These are phyloP conservation scores for Corymbia maculata DNA, from an alignment of 345 rosid species.

Conservation along the genomic window DNA sequence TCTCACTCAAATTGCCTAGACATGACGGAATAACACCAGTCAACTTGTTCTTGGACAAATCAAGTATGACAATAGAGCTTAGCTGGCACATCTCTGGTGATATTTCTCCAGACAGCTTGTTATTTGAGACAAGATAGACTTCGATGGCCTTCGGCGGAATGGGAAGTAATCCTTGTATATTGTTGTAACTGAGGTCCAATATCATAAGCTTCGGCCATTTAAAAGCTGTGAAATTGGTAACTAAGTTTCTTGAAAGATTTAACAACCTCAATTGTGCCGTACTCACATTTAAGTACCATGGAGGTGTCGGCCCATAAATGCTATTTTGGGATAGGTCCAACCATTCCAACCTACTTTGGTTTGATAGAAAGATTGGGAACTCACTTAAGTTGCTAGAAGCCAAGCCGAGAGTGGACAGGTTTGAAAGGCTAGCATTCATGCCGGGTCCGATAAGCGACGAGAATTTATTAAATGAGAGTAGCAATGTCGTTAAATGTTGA, in stretches of 20 bases:
- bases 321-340: constrained; percentile 4
- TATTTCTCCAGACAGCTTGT: not conserved
- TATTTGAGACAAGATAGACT: not conserved
- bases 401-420: not conserved
- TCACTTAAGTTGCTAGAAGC: constrained; percentile 7
- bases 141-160: not conserved
- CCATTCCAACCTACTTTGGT: not conserved
- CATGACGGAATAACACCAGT: not conserved
- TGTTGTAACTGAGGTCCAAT: not conserved
- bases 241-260: not conserved
- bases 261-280: not conserved
- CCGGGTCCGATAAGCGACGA: not conserved
- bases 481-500: not conserved
- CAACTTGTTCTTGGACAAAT: not conserved
- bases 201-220: not conserved
- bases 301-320: constrained; percentile 3
- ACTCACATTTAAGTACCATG: not conserved
- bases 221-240: not conserved
- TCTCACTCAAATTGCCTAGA: not conserved
- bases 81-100: not conserved
- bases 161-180: not conserved
- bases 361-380: constrained; percentile 8
- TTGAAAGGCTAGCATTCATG: not conserved
- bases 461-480: not conserved
- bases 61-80: not conserved